A percentile compares a stretch with the other conserved stretches of the same genome.
Evolutionary conservation across 768 basidiomycete species (phyloP).

Genomic region (Suillus luteus): DNA sequence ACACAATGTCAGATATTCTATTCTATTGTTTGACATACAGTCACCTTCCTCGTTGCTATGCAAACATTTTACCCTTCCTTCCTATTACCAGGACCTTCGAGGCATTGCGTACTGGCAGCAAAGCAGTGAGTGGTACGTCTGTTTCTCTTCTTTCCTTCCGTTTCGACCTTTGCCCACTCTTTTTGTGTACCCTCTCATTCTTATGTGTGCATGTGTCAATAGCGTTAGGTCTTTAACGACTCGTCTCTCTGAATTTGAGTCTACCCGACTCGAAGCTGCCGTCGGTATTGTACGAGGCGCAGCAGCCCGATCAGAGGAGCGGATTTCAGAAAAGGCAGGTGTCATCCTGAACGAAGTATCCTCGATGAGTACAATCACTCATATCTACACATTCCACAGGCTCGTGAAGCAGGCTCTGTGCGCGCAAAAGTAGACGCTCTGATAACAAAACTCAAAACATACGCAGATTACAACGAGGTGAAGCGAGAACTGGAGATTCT

Average conservation of each 20-base stretch:
- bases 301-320: background rate
- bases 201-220: conserved; percentile 3
- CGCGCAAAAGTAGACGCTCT: conserved; percentile 64
- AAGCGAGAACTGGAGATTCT: conserved; percentile 98
- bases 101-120: conserved; percentile 77
- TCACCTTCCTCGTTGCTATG: background rate
- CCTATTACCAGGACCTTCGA: conserved; percentile 48
- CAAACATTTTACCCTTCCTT: background rate
- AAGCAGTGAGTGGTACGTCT: conserved; percentile 63
- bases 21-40: background rate
- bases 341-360: background rate
- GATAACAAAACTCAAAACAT: conserved; percentile 67
- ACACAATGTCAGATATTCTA: background rate
- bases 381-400: background rate
- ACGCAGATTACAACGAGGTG: conserved; percentile 92
- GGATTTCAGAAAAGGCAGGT: background rate
- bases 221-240: conserved; percentile 74
- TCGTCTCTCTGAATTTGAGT: conserved; percentile 76
- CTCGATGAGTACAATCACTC: background rate
- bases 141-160: background rate
- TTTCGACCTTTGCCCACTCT: background rate
- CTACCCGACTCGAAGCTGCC: conserved; percentile 63
- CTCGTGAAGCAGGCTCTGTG: conserved; percentile 1
- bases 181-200: background rate
- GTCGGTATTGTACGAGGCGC: conserved; percentile 48